A percentile compares a stretch with the other conserved stretches of the same genome.
These are phyloP conservation scores for Tetracentron sinense DNA, from an alignment of 164 flowering plant genomes.

Conservation along the genomic window DNA sequence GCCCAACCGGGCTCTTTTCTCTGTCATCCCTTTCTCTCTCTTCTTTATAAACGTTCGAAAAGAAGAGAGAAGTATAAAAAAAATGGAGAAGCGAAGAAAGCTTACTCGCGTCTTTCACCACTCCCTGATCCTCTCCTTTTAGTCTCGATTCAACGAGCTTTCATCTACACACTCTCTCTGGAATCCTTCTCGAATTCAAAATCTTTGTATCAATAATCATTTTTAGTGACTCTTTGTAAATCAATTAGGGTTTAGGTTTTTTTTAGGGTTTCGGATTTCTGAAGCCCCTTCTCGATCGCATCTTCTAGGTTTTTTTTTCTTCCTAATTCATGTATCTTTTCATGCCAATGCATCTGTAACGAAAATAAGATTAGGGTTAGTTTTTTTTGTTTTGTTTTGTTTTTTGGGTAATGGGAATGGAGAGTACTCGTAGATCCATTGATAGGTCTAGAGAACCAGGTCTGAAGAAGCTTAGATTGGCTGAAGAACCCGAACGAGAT, in stretches of 20 bases:
- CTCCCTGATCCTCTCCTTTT: too few relatives aligned
- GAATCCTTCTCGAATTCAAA: too few relatives aligned
- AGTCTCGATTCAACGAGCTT: too few relatives aligned
- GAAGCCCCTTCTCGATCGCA: not conserved
- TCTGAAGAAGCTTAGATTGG: constrained; percentile 63
- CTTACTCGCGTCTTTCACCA: too few relatives aligned
- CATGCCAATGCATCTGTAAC: not conserved
- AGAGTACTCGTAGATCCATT: constrained; percentile 74
- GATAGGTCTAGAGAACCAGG: constrained; percentile 71
- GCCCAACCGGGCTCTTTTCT: too few relatives aligned
- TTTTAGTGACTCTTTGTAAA: too few relatives aligned
- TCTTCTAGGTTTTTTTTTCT: not conserved
- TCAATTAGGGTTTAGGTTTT: not conserved
- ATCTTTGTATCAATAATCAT: not conserved
- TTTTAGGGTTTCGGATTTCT: constrained; percentile 6
- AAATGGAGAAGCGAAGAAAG: too few relatives aligned
- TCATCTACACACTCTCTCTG: too few relatives aligned
- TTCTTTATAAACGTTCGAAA: too few relatives aligned
- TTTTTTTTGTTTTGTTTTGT: constrained; percentile 6
- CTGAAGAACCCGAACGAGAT: constrained; percentile 34
- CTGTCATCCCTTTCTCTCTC: too few relatives aligned
- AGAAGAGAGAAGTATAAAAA: too few relatives aligned
- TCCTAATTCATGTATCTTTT: not conserved
- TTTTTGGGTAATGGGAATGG: constrained; percentile 52
- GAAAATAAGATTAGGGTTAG: constrained; percentile 27